These are phyloP conservation scores for Ogataea philodendri DNA, from an alignment of 805 yeast species.

Conservation along the genomic window DNA sequence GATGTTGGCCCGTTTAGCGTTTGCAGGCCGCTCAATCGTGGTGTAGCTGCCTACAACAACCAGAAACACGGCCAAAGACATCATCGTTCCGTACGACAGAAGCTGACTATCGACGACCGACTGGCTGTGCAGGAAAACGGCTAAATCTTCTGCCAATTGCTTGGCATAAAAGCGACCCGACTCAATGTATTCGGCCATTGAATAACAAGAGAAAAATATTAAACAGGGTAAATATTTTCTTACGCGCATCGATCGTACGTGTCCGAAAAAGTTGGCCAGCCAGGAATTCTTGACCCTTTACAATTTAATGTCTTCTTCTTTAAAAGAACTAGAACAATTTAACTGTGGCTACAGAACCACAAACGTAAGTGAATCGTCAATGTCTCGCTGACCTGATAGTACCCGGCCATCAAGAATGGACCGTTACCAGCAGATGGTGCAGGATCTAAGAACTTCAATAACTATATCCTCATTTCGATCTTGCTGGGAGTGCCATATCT, in stretches of 20 bases:
- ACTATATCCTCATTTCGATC: slow-evolving; percentile 48
- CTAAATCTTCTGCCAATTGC: slow-evolving; percentile 14
- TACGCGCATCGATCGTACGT: no score
- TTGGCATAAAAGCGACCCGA: slow-evolving; percentile 7
- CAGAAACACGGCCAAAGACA: slow-evolving; percentile 28
- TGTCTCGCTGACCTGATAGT: slow-evolving; percentile 24
- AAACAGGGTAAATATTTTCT: slow-evolving; percentile 5
- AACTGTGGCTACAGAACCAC: slow-evolving; percentile 54
- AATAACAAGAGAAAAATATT: no score
- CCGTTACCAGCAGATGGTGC: slow-evolving; percentile 92
- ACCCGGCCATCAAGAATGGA: slow-evolving; percentile 79
- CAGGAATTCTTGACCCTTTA: no score
- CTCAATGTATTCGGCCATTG: slow-evolving; percentile 7
- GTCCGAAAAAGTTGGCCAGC: no score
- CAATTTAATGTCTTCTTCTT: no score
- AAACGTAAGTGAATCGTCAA: slow-evolving; percentile 34
- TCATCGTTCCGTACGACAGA: slow-evolving; percentile 20
- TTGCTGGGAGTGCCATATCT: slow-evolving; percentile 60
- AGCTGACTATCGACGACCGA: slow-evolving; percentile 16
- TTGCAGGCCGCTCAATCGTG: slow-evolving; percentile 32
- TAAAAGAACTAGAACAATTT: slow-evolving; percentile 24
- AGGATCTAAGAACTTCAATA: slow-evolving; percentile 73
- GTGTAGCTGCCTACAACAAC: slow-evolving; percentile 36
- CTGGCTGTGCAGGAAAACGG: slow-evolving; percentile 23
- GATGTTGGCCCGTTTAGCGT: slow-evolving; percentile 34